Conservation (phyloP, 768 basidiomycete species). For the Kwoniella shandongensis region DNA sequence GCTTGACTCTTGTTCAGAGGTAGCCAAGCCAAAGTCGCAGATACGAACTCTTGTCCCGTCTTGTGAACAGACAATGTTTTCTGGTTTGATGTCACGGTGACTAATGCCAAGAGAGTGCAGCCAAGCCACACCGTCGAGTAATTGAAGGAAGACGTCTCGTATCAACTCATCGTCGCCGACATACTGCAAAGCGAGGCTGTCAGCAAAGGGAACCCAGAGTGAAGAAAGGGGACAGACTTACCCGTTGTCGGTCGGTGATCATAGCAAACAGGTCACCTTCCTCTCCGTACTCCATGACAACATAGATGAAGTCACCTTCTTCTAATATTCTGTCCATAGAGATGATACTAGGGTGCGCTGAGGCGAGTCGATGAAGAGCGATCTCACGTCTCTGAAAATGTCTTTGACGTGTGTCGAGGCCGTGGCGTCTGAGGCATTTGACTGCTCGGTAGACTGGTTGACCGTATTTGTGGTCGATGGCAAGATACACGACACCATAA, state of each 20-base stretch:
- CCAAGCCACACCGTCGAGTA: conserved; percentile 75
- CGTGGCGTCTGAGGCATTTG: conserved; percentile 71
- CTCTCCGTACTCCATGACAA: conserved; percentile 52
- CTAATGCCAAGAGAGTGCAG: conserved; percentile 47
- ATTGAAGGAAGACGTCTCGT: conserved; percentile 83
- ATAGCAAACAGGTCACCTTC: conserved; percentile 51
- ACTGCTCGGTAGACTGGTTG: conserved; percentile 68
- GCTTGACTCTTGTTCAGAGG: conserved; percentile 40
- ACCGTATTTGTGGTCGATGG: conserved; percentile 59
- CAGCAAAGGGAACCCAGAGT: conserved; percentile 54
- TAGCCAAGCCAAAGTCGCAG: conserved; percentile 54
- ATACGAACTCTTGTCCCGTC: conserved; percentile 39
- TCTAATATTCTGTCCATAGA: conserved; percentile 47
- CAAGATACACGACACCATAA: conserved; percentile 89
- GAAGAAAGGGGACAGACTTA: conserved; percentile 22
- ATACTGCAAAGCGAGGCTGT: conserved; percentile 44
- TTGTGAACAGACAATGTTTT: conserved; percentile 57
- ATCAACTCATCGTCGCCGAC: conserved; percentile 66
- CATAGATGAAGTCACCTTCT: conserved; percentile 42
- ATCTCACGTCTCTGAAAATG: conserved; percentile 71
- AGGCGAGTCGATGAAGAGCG: conserved; percentile 55
- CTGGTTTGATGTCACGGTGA: conserved; percentile 52
- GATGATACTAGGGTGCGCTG: conserved; percentile 45
- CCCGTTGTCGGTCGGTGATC: conserved; percentile 50
- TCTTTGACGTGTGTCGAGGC: conserved; percentile 63